These are phyloP conservation scores for Suillus luteus DNA, from an alignment of 768 basidiomycete species.

Conservation along the genomic window DNA sequence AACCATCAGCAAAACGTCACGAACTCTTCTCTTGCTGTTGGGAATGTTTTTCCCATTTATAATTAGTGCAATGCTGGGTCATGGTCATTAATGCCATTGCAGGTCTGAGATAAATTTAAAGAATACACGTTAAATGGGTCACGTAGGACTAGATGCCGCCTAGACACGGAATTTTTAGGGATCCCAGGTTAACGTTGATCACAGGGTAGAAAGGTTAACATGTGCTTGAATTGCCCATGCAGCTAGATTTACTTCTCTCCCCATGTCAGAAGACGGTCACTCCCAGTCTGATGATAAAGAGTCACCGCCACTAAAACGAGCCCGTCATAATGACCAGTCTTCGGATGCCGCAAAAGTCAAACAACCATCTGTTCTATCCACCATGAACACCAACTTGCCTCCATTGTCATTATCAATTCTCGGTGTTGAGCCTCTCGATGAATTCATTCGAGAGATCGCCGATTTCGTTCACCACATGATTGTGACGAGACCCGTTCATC, in stretches of 20 bases:
- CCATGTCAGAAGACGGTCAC: neutral
- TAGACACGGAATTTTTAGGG: neutral
- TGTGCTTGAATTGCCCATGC: neutral
- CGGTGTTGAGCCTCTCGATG: slow-evolving; percentile 88
- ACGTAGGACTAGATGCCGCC: neutral
- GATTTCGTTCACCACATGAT: slow-evolving; percentile 85
- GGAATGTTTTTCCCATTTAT: slow-evolving; percentile 77
- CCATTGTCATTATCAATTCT: slow-evolving; percentile 81
- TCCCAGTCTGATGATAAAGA: slow-evolving; percentile 22
- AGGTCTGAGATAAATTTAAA: slow-evolving; percentile 1
- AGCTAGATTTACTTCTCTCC: neutral
- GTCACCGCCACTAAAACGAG: slow-evolving; percentile 40
- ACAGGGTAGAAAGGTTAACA: neutral
- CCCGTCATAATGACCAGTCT: slow-evolving; percentile 37
- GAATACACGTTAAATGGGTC: neutral
- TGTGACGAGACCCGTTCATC: slow-evolving; percentile 52
- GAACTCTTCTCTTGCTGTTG: slow-evolving; percentile 54
- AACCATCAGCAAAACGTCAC: slow-evolving; percentile 45
- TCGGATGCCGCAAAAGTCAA: slow-evolving; percentile 30
- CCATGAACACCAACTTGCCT: slow-evolving; percentile 43
- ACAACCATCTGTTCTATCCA: slow-evolving; percentile 20
- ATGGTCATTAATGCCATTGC: slow-evolving; percentile 43
- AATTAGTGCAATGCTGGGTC: slow-evolving; percentile 60
- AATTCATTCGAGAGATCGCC: slow-evolving; percentile 89
- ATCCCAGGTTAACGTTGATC: neutral